Evolutionary conservation across 768 basidiomycete species (phyloP).

Genomic region (Leccinum arenicola): DNA sequence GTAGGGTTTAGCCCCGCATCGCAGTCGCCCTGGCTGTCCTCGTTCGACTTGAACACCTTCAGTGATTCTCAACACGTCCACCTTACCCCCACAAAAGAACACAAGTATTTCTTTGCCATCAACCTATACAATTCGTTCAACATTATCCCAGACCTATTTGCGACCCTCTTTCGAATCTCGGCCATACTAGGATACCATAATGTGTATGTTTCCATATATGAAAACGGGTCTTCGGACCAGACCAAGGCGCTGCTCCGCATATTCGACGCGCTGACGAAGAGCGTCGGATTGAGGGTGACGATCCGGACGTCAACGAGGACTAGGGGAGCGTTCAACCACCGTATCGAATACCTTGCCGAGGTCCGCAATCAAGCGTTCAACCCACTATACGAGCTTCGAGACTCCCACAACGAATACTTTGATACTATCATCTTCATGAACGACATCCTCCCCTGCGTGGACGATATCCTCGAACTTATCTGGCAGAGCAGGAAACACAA

Average conservation of each 20-base stretch:
- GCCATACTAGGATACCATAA: conserved; percentile 95
- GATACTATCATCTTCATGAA: conserved; percentile 99
- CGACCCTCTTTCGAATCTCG: conserved; percentile 91
- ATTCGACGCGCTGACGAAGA: conserved; percentile 88
- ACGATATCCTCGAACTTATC: conserved; percentile 96
- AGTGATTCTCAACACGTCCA: conserved; percentile 40
- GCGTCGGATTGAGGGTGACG: conserved; percentile 88
- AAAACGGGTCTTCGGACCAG: conserved; percentile 98
- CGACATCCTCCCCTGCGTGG: conserved; percentile 96
- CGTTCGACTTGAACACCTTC: conserved; percentile 44
- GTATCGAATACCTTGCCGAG: conserved; percentile 99
- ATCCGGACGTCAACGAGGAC: conserved; percentile 93
- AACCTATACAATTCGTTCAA: conserved; percentile 99
- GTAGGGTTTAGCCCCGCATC: conserved; percentile 71
- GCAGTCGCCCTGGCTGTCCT: conserved; percentile 57
- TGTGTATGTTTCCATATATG: conserved; percentile 97
- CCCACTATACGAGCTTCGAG: conserved; percentile 90
- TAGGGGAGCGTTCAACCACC: conserved; percentile 95
- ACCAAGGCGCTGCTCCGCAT: conserved; percentile 95
- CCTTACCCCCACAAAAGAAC: conserved; percentile 50
- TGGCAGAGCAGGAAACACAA: conserved; percentile 93
- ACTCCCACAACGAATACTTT: conserved; percentile 90
- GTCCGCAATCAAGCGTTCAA: conserved; percentile 98
- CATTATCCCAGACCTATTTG: conserved; percentile 94
- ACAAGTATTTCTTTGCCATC: conserved; percentile 99